These are phyloP conservation scores for Moesziomyces globuligerus DNA, from an alignment of 1,284 basidiomycete species.

Conservation along the genomic window DNA sequence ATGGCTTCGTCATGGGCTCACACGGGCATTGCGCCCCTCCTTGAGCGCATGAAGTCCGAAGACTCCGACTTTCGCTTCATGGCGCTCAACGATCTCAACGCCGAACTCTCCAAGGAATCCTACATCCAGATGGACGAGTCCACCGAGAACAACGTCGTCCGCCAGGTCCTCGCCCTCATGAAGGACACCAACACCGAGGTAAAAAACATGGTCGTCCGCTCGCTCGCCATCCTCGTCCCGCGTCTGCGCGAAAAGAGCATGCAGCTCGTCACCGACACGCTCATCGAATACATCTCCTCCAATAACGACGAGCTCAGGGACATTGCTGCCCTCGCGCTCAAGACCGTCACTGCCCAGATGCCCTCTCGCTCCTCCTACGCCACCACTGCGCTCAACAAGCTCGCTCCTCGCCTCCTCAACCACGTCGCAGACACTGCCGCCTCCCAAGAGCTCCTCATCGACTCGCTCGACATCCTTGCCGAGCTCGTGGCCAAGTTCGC, in stretches of 20 bases:
- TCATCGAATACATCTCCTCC: conserved; percentile 83
- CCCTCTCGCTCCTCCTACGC: conserved; percentile 82
- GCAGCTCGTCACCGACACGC: conserved; percentile 83
- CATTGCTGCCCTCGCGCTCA: conserved; percentile 89
- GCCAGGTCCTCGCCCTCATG: conserved; percentile 82
- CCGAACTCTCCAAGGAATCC: conserved; percentile 44
- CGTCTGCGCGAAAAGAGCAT: conserved; percentile 83
- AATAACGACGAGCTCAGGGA: conserved; percentile 90
- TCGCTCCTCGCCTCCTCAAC: conserved; percentile 83
- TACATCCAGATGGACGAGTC: conserved; percentile 50
- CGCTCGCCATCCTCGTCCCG: conserved; percentile 85
- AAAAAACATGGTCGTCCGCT: conserved; percentile 84
- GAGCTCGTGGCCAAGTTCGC: conserved; percentile 81
- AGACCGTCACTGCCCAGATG: conserved; percentile 91
- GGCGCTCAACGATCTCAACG: conserved; percentile 64
- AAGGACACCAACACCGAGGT: conserved; percentile 96
- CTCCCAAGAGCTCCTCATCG: conserved; percentile 84
- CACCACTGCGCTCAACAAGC: conserved; percentile 80
- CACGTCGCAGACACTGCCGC: conserved; percentile 70
- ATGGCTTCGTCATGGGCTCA: conserved; percentile 46
- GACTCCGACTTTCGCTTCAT: conserved; percentile 65
- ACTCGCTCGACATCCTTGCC: conserved; percentile 87
- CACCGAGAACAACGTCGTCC: conserved; percentile 79
- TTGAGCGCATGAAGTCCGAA: conserved; percentile 65
- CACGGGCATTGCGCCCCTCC: conserved; percentile 50